These are phyloP conservation scores for Claviceps monticola DNA, from an alignment of 2,329 filamentous ascomycete genomes.

Conservation along the genomic window DNA sequence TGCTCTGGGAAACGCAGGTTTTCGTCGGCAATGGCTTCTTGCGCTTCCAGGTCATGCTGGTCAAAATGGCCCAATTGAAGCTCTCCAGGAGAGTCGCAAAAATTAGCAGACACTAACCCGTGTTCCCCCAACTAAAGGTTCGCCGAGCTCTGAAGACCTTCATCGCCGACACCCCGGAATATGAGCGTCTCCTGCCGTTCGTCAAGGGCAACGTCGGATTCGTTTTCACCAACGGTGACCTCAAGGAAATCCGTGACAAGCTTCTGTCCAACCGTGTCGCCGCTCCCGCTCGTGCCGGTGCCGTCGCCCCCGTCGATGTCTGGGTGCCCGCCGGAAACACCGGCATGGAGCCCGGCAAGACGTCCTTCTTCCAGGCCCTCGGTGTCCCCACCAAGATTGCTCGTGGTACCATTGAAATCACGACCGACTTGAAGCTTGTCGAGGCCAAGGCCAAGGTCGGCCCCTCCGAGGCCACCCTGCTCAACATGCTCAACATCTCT, in stretches of 20 bases:
- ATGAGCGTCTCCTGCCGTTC: conserved; percentile 91
- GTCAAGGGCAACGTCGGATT: conserved; percentile 98
- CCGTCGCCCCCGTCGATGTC: conserved; percentile 84
- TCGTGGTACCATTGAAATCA: conserved; percentile 99
- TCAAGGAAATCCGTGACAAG: conserved; percentile 86
- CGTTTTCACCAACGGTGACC: conserved; percentile 97
- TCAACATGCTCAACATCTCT: conserved; percentile 99
- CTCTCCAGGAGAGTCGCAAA: neutral
- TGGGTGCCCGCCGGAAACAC: conserved; percentile 97
- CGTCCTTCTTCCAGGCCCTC: conserved; percentile 99
- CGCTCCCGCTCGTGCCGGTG: conserved; percentile 94
- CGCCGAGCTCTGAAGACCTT: conserved; percentile 97
- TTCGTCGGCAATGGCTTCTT: neutral
- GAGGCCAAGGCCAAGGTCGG: conserved; percentile 90
- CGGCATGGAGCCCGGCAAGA: conserved; percentile 99
- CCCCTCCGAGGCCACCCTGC: conserved; percentile 92
- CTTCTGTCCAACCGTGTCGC: conserved; percentile 96
- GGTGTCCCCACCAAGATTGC: conserved; percentile 99
- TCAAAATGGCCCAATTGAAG: neutral
- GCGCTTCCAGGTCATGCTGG: neutral
- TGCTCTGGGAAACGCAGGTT: too few relatives aligned
- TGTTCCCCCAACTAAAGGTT: conserved; percentile 37
- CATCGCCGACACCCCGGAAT: conserved; percentile 80
- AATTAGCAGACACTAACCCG: neutral
- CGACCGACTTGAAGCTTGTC: conserved; percentile 92